phyloP scores from a whole-genome alignment of 2,329 filamentous ascomycete species.

The Aspergillus jensenii region DNA sequence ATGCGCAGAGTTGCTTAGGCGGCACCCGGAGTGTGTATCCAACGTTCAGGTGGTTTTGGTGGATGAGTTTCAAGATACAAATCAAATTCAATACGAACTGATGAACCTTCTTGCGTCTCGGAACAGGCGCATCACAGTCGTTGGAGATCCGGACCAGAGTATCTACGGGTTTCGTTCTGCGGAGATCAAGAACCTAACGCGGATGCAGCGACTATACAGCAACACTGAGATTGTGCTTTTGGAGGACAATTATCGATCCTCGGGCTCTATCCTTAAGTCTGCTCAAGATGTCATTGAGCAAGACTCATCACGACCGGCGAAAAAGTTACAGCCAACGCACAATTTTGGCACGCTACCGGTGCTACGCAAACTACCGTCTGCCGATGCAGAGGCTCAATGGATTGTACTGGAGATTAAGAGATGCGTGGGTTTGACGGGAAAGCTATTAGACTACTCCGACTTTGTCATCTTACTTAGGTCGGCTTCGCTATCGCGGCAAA shows the following conservation, averaged over 20 bases:
- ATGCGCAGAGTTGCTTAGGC: constrained; percentile 74
- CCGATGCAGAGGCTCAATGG: constrained; percentile 79
- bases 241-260: constrained; percentile 93
- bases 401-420: constrained; percentile 81
- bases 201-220: constrained; percentile 74
- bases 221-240: constrained; percentile 79
- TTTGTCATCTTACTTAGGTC: constrained; percentile 86
- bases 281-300: constrained; percentile 89
- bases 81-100: constrained; percentile 88
- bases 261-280: constrained; percentile 75
- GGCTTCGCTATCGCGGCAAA: constrained; percentile 76
- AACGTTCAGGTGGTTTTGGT: constrained; percentile 91
- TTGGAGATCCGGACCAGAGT: constrained; percentile 95
- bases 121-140: constrained; percentile 79
- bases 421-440: constrained; percentile 67
- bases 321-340: constrained; percentile 77
- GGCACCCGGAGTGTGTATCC: constrained; percentile 75
- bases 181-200: constrained; percentile 80
- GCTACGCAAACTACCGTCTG: constrained; percentile 69
- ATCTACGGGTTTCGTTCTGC: constrained; percentile 96
- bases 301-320: constrained; percentile 76
- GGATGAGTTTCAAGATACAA: constrained; percentile 97
- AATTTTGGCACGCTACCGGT: constrained; percentile 77
- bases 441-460: constrained; percentile 71
- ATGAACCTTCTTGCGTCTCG: constrained; percentile 82